A percentile compares a stretch with the other conserved stretches of the same genome.
phyloP scores from a whole-genome alignment of 176 grass and related monocot species.

The Lolium perenne region DNA sequence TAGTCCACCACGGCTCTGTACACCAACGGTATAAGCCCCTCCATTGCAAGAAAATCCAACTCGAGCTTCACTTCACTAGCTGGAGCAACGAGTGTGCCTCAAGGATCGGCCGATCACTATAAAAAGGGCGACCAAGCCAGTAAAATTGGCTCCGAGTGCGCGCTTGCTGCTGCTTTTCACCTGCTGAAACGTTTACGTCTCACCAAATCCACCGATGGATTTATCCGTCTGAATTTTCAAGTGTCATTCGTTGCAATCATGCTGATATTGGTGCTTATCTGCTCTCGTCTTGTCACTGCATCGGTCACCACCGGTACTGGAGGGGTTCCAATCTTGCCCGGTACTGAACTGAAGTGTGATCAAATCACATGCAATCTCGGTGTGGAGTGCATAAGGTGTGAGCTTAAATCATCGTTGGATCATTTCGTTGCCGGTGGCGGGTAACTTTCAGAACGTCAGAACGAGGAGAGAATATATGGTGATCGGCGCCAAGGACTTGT shows the following conservation, averaged over 20 bases:
- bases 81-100: slow-evolving; percentile 28
- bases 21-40: slow-evolving; percentile 54
- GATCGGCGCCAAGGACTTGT: slow-evolving; percentile 2
- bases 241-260: slow-evolving; percentile 35
- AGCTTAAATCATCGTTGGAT: slow-evolving; percentile 31
- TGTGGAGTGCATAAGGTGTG: slow-evolving; percentile 35
- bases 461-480: background rate
- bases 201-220: slow-evolving; percentile 48
- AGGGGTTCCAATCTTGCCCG: background rate
- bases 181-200: slow-evolving; percentile 44
- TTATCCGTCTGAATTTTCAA: background rate
- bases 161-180: slow-evolving; percentile 13
- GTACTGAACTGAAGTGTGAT: slow-evolving; percentile 6
- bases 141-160: background rate
- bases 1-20: slow-evolving; percentile 50
- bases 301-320: background rate
- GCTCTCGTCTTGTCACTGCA: slow-evolving; percentile 21
- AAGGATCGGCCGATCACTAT: slow-evolving; percentile 14
- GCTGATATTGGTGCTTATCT: slow-evolving; percentile 28
- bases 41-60: slow-evolving; percentile 25
- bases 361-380: background rate
- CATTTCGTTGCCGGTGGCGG: slow-evolving; percentile 44
- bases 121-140: slow-evolving; percentile 29
- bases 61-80: background rate
- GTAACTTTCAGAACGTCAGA: slow-evolving; percentile 40